These are phyloP conservation scores for Phialemonium atrogriseum DNA, from an alignment of 2,329 filamentous ascomycete genomes.

Conservation along the genomic window DNA sequence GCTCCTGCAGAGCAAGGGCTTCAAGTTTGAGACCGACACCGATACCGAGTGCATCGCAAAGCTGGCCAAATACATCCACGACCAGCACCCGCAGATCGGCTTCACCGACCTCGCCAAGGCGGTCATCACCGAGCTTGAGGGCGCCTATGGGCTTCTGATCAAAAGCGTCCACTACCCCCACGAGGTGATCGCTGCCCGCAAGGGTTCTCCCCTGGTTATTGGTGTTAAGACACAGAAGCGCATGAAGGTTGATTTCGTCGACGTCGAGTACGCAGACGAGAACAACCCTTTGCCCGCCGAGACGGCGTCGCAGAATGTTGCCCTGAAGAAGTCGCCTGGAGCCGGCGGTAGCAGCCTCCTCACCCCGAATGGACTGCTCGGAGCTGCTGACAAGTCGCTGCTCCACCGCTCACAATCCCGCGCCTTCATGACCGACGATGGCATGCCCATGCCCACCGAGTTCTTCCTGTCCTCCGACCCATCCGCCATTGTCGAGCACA, in stretches of 20 bases:
- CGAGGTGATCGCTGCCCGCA: slow-evolving; percentile 94
- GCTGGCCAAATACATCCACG: slow-evolving; percentile 95
- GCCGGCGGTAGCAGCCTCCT: slow-evolving; percentile 64
- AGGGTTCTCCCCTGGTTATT: slow-evolving; percentile 95
- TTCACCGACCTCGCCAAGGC: slow-evolving; percentile 97
- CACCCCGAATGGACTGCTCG: slow-evolving; percentile 62
- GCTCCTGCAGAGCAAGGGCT: slow-evolving; percentile 86
- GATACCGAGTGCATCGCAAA: slow-evolving; percentile 99
- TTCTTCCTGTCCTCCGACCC: slow-evolving; percentile 99
- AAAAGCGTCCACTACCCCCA: slow-evolving; percentile 99
- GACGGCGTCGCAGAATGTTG: slow-evolving; percentile 90
- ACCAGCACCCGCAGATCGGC: slow-evolving; percentile 86
- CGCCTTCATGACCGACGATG: slow-evolving; percentile 97
- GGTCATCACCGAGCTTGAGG: slow-evolving; percentile 96
- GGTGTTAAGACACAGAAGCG: slow-evolving; percentile 95
- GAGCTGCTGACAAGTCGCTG: slow-evolving; percentile 92
- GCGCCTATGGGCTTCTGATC: slow-evolving; percentile 92
- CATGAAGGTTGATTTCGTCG: slow-evolving; percentile 99
- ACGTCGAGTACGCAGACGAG: slow-evolving; percentile 93
- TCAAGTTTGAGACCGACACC: slow-evolving; percentile 98
- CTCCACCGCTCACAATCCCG: slow-evolving; percentile 97
- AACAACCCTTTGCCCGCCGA: slow-evolving; percentile 79
- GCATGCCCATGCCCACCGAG: slow-evolving; percentile 94
- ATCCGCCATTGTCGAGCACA: slow-evolving; percentile 97
- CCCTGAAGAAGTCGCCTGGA: slow-evolving; percentile 84